Evolutionary conservation across 179 eudicot species (phyloP), one percentile per base, ranked within the genome.

Genomic region (Dionaea muscipula): DNA sequence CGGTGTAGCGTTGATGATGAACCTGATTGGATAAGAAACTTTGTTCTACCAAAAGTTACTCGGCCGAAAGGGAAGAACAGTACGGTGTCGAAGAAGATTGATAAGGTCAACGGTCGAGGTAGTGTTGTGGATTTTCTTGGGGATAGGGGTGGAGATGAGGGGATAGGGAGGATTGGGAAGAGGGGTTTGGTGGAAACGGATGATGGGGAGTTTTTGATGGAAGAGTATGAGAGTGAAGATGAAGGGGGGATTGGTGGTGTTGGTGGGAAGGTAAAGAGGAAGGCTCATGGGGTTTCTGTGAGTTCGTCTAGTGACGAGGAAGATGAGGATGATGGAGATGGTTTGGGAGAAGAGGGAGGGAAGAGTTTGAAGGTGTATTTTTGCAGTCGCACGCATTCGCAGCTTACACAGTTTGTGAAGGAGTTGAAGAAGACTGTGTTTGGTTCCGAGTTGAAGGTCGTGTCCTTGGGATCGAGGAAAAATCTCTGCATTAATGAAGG

Each of bases 331-430:
- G 75, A 70, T 48, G 66, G 64, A 39, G 44, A 62, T 49, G 60
- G 44, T 37, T 66, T 44, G 25, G 86, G 69, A 49, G 85, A 65
- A 6, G 75, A 77, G 45, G 74, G 68, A 22, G 76, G 66, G 65
- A 75, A 73, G 25, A 57, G 64, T 6, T 54, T 84, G 51, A 90
- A 80, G 76, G 74, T 90, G 48, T 90, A 79, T 46, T 90, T 90
- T 47, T 86, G 94, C 60, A 90, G 97, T 55, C 63, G 97, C 49
- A 90, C 97, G 3, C 97, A 90, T 80, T 90, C 97, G n/a, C 97
- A 90, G 76, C 83, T 90, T 61, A 83, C 90, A 0, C 97, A 90
- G 78, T 90, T 90, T 64, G 56, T 90, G 20, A 81, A 78, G 66
- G 97, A 90, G 77, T 73, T 90, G 81, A 78, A 75, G 68, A 90